Base-by-base conservation (phyloP, 345 rosid species). In the Sapria himalayana region DNA sequence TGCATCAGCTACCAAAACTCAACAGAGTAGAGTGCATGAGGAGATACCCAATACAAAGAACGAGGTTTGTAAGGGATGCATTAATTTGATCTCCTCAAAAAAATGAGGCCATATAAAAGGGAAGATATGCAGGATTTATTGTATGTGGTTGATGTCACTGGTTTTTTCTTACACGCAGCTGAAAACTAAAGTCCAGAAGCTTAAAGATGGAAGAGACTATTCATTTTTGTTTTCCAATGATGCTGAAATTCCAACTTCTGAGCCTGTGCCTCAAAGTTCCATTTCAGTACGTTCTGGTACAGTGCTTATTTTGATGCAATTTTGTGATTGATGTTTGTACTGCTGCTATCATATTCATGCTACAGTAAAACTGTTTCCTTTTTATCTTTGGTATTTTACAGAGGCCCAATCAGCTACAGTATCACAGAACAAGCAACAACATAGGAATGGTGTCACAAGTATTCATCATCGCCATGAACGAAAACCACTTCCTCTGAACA, bases 211-310 rank as follows among this genome's bases (percentile, higher is more conserved):
- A 4, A 67, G 95, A 58, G 98, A 89, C 55, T 89, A 89, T 65
- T 89, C 98, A 15, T 89, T 82, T 47, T 66, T 89, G 33, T 57
- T 74, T 13, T 64, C 84, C 7, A 86, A 89, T 41, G 92, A 84
- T 49, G 76, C 65, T 5, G 74, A 66, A 31, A 66, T 64, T 47
- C 79, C 95, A 42, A 41, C 61, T n/a, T 76, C 56, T 58, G 70
- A 58, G n/a, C 54, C 75, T 53, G 49, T 51, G 5, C 37, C 71
- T 20, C 70, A 51, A 39, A 64, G 43, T 48, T 51, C 49, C 40
- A 42, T 65, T 27, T 52, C 46, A 55, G 68, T 63, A 24, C 54
- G 39, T 33, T 75, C 74, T 38, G 94, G 97, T 86, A 56, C 39
- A 69, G 65, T 53, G 37, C 35, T 60, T 39, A 33, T 43, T 45